Conservation (phyloP, 169 alveolate genomes). For the Cryptosporidium tyzzeri region DNA sequence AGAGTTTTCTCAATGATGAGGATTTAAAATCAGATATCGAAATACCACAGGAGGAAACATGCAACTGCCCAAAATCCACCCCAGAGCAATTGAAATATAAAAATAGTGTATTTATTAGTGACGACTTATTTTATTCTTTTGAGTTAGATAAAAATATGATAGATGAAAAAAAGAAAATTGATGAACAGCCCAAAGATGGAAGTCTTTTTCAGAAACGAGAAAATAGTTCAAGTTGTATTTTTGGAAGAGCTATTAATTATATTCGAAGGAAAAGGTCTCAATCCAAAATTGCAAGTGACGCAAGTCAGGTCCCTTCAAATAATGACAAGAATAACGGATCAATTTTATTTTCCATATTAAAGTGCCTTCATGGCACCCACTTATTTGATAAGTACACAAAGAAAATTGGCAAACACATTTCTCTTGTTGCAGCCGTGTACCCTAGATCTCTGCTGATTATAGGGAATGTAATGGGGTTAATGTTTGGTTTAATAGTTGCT, state of each 20-base stretch:
- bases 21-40: conserved; percentile 12
- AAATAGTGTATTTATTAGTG: neutral
- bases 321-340: neutral
- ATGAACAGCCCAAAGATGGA: neutral
- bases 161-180: neutral
- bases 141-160: neutral
- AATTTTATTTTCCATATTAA: conserved; percentile 8
- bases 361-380: conserved; percentile 24
- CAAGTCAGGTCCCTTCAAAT: neutral
- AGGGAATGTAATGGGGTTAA: conserved; percentile 54
- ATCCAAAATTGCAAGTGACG: neutral
- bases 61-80: neutral
- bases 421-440: conserved; percentile 32
- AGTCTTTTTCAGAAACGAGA: neutral
- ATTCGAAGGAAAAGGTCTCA: neutral
- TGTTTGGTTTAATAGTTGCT: conserved; percentile 65
- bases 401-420: conserved; percentile 52
- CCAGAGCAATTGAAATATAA: neutral
- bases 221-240: neutral
- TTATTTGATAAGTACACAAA: conserved; percentile 63
- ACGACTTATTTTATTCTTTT: neutral
- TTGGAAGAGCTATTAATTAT: neutral
- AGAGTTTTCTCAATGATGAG: neutral
- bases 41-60: conserved; percentile 33
- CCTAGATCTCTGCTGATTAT: conserved; percentile 61